Evolutionary conservation across 2,329 filamentous ascomycete genomes (phyloP).

Genomic region (Penicillium brasilianum): DNA sequence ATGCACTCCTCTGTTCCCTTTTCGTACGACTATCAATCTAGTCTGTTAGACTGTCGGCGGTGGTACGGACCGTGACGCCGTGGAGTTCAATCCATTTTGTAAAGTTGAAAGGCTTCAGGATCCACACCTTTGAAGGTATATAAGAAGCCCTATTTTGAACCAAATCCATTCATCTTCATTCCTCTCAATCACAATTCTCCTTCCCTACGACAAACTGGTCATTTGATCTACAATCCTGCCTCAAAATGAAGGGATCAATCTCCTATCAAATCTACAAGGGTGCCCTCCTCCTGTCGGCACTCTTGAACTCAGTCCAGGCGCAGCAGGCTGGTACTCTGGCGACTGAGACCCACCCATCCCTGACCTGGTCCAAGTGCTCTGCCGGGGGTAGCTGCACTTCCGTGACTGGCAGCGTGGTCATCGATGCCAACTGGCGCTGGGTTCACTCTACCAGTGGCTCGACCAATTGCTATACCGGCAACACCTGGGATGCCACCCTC

Average conservation of each 20-base stretch:
- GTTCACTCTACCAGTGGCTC: conserved; percentile 55
- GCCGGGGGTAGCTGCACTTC: conserved; percentile 55
- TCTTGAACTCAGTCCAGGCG: conserved; percentile 32
- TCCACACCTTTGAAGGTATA: conserved; percentile 10
- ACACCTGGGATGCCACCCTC: conserved; percentile 54
- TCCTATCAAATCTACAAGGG: conserved; percentile 20
- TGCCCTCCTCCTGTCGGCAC: conserved; percentile 37
- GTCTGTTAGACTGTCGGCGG: conserved; percentile 1
- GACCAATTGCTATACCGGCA: conserved; percentile 64
- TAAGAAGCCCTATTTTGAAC: conserved; percentile 16
- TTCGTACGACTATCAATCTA: conserved; percentile 15
- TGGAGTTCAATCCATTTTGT: not conserved
- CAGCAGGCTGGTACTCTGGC: conserved; percentile 40
- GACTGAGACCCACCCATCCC: conserved; percentile 53
- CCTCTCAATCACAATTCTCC: conserved; percentile 5
- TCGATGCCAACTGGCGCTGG: conserved; percentile 67
- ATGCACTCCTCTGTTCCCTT: conserved; percentile 14
- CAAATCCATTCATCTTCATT: not conserved
- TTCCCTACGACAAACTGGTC: not conserved
- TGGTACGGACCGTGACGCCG: conserved; percentile 23
- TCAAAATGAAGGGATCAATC: conserved; percentile 19
- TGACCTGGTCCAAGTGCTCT: conserved; percentile 61
- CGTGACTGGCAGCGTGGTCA: conserved; percentile 57
- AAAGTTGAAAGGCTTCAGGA: conserved; percentile 5
- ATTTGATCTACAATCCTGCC: not conserved